Conservation (phyloP, 345 rosid genomes). For the Isatis tinctoria region DNA sequence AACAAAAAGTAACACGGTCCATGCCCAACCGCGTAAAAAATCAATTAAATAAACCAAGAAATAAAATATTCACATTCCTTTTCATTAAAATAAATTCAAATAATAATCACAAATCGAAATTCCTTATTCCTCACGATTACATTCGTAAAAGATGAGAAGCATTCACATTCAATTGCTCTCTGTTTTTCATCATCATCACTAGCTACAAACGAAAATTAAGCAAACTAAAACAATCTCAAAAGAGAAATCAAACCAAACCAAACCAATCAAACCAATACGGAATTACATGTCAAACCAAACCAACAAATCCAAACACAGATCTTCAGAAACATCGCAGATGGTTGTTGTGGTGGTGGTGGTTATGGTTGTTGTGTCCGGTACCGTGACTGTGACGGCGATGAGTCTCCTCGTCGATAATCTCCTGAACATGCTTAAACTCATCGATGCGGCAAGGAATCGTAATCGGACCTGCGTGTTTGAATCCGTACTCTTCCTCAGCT, state of each 20-base stretch:
- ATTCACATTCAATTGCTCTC: conserved; percentile 11
- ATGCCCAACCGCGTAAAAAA: conserved; percentile 14
- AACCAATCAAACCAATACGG: conserved; percentile 4
- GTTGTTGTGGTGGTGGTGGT: conserved; percentile 14
- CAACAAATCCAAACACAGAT: conserved; percentile 4
- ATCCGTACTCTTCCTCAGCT: conserved; percentile 83
- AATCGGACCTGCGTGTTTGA: conserved; percentile 73
- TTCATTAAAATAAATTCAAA: not conserved
- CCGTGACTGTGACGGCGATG: conserved; percentile 39
- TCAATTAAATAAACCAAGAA: not conserved
- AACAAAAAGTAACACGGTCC: conserved; percentile 26
- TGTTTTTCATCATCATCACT: conserved; percentile 25
- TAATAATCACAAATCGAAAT: conserved; percentile 4
- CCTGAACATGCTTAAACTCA: conserved; percentile 65
- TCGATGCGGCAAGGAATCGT: conserved; percentile 80
- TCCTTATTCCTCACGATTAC: conserved; percentile 21
- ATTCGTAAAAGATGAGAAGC: conserved; percentile 3
- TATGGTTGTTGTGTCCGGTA: conserved; percentile 23
- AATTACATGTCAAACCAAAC: conserved; percentile 19
- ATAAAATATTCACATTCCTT: conserved; percentile 21
- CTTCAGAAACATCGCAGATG: conserved; percentile 23
- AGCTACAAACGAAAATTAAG: not conserved
- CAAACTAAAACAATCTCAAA: conserved; percentile 12
- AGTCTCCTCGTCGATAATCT: conserved; percentile 58
- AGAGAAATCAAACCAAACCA: conserved; percentile 18